These are phyloP conservation scores for Colletotrichum cuscutae DNA, from an alignment of 2,329 filamentous ascomycete species.

Conservation along the genomic window DNA sequence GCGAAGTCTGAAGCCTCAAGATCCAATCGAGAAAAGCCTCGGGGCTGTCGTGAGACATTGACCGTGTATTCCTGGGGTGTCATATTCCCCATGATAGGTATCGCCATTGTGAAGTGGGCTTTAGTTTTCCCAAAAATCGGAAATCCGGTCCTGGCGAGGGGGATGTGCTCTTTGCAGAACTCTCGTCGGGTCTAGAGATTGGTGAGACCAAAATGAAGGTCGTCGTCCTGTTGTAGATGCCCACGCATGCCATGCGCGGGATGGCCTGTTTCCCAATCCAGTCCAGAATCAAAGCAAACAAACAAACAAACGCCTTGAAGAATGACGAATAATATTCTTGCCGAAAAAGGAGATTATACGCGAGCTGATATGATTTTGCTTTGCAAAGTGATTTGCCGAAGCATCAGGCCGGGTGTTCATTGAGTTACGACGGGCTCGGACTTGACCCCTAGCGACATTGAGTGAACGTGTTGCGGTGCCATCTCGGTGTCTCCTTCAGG, in stretches of 20 bases:
- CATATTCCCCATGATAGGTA: slow-evolving; percentile 7
- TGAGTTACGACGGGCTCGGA: slow-evolving; percentile 47
- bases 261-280: slow-evolving; percentile 1
- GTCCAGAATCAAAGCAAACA: slow-evolving; percentile 14
- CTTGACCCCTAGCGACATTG: slow-evolving; percentile 40
- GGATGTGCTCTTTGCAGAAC: slow-evolving; percentile 32
- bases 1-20: background rate
- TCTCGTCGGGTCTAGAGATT: slow-evolving; percentile 29
- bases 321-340: background rate
- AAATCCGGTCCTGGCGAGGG: slow-evolving; percentile 24
- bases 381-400: background rate
- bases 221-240: slow-evolving; percentile 16
- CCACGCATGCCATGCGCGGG: background rate
- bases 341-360: background rate
- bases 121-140: slow-evolving; percentile 7
- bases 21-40: slow-evolving; percentile 1
- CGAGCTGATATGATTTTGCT: background rate
- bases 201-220: slow-evolving; percentile 20
- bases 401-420: slow-evolving; percentile 25
- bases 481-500: slow-evolving; percentile 68
- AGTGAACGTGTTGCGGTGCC: slow-evolving; percentile 37
- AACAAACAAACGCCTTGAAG: slow-evolving; percentile 15
- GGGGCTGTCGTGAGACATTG: slow-evolving; percentile 32
- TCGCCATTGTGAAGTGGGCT: slow-evolving; percentile 8
- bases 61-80: slow-evolving; percentile 19